Evolutionary conservation across 345 rosid species (phyloP).

Genomic region (Eucalyptus victrix): DNA sequence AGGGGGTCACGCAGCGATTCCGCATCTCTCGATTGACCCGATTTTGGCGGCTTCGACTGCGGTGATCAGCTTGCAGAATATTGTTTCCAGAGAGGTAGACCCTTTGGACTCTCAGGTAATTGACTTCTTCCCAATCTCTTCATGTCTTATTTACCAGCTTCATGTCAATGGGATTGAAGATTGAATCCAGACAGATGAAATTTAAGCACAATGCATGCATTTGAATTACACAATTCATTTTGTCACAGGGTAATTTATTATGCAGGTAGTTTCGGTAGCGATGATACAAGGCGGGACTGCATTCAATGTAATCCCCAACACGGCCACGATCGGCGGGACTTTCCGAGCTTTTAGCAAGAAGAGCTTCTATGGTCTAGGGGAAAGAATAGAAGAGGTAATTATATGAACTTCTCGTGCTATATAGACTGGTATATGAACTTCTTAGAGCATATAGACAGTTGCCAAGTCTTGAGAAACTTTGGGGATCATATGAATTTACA

Average conservation of each 20-base stretch:
- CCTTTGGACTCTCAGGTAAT: slow-evolving; percentile 56
- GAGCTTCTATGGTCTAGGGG: slow-evolving; percentile 30
- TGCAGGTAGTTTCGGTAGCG: slow-evolving; percentile 53
- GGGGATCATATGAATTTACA: background rate
- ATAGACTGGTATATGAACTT: background rate
- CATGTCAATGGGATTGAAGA: background rate
- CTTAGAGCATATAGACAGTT: background rate
- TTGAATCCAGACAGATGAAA: background rate
- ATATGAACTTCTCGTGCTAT: background rate
- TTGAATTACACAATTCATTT: background rate
- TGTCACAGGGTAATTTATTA: background rate
- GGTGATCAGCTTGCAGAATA: slow-evolving; percentile 45
- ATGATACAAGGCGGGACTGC: slow-evolving; percentile 42
- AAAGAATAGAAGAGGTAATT: slow-evolving; percentile 42
- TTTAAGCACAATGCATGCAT: background rate
- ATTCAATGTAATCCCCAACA: slow-evolving; percentile 41
- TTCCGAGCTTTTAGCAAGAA: slow-evolving; percentile 45
- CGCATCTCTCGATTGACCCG: slow-evolving; percentile 48
- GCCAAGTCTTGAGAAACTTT: background rate
- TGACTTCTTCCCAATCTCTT: background rate
- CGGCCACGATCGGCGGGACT: slow-evolving; percentile 37
- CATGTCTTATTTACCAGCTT: background rate
- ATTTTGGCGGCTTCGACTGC: slow-evolving; percentile 46
- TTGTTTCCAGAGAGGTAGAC: slow-evolving; percentile 52
- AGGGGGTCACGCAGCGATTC: slow-evolving; percentile 48